These are phyloP conservation scores for Aspergillus costaricaensis DNA, from an alignment of 2,329 filamentous ascomycete genomes.

Conservation along the genomic window DNA sequence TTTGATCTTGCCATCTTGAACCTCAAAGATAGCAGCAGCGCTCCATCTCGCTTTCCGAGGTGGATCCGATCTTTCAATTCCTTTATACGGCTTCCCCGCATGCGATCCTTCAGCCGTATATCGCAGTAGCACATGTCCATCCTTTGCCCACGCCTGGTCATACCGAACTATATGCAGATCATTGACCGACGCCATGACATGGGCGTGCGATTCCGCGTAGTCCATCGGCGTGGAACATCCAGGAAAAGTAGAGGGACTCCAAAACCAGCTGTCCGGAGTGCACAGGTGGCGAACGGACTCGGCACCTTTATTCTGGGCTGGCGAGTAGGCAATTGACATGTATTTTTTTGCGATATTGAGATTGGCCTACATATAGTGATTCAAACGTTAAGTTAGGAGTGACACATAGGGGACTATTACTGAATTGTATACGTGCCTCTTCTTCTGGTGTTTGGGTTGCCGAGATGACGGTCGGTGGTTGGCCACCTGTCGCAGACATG, in stretches of 20 bases:
- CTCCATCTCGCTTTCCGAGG: constrained; percentile 37
- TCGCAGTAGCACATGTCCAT: constrained; percentile 36
- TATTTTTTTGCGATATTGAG: constrained; percentile 39
- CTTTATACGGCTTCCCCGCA: constrained; percentile 38
- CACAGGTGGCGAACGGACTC: constrained; percentile 39
- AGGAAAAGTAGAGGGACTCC: constrained; percentile 41
- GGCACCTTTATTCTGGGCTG: constrained; percentile 36
- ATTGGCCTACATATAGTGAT: constrained; percentile 20
- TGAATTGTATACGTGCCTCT: not conserved
- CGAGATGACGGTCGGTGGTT: not conserved
- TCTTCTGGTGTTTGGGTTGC: not conserved
- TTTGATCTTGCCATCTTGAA: constrained; percentile 38
- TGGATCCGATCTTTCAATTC: constrained; percentile 33
- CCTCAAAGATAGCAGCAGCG: constrained; percentile 43
- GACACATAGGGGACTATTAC: not conserved
- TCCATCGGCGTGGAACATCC: constrained; percentile 40
- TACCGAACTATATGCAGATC: constrained; percentile 41
- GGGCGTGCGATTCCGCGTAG: constrained; percentile 40
- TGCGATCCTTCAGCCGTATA: constrained; percentile 43
- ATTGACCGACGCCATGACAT: constrained; percentile 37
- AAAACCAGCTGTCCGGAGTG: constrained; percentile 35
- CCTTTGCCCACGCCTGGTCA: constrained; percentile 41
- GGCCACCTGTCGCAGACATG: not conserved
- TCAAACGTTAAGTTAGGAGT: not conserved
- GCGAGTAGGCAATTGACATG: constrained; percentile 43